Conservation (phyloP, 768 basidiomycete species). For the Boletus subcaerulescens region DNA sequence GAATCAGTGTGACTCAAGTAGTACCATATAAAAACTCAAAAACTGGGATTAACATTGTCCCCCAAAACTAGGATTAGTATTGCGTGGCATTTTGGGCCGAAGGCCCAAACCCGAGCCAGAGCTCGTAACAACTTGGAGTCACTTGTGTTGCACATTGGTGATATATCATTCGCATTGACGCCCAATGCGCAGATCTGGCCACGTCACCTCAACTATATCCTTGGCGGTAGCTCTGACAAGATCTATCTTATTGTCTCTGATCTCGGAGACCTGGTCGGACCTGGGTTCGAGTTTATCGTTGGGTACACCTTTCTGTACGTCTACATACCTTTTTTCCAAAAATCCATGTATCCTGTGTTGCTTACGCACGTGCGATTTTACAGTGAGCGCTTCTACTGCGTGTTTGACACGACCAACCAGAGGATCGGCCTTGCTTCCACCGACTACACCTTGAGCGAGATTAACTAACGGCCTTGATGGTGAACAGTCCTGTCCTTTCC, state of each 20-base stretch:
- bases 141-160: neutral
- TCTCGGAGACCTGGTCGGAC: neutral
- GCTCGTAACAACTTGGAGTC: neutral
- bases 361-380: neutral
- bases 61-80: too few relatives aligned
- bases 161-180: neutral
- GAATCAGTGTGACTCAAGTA: too few relatives aligned
- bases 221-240: neutral
- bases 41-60: too few relatives aligned
- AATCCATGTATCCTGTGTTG: neutral
- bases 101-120: too few relatives aligned
- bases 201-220: neutral
- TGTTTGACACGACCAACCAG: neutral
- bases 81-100: too few relatives aligned
- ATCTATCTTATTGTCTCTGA: neutral
- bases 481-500: too few relatives aligned
- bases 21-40: too few relatives aligned
- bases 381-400: neutral
- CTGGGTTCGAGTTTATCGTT: neutral
- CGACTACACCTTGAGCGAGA: neutral
- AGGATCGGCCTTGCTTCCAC: neutral
- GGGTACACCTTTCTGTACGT: neutral
- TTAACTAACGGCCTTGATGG: neutral
- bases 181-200: slow-evolving; percentile 1
- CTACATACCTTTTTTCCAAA: too few relatives aligned